Percentiles rank a stretch among this genome's conserved stretches.
phyloP scores from a whole-genome alignment of 257 asterid genomes.

The Primulina huaijiensis region DNA sequence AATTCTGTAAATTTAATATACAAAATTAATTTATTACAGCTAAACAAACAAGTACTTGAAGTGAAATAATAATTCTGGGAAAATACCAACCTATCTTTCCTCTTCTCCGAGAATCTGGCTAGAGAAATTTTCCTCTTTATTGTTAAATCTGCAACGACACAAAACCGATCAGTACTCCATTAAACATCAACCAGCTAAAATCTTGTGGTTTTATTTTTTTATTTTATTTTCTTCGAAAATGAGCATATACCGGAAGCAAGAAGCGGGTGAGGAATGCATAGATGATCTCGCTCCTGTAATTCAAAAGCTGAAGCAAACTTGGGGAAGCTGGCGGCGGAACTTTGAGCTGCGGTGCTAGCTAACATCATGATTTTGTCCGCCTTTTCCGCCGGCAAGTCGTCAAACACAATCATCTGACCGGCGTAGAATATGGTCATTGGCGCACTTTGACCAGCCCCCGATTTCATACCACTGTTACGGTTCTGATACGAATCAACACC shows the following conservation, averaged over 20 bases:
- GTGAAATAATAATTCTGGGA: too few relatives aligned
- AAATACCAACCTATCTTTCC: conserved; percentile 45
- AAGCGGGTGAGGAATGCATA: conserved; percentile 23
- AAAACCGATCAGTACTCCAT: neutral
- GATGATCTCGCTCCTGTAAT: neutral
- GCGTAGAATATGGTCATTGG: conserved; percentile 52
- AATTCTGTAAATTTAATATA: neutral
- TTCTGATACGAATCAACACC: neutral
- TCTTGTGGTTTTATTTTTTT: too few relatives aligned
- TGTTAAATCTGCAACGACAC: conserved; percentile 43
- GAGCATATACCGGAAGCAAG: conserved; percentile 24
- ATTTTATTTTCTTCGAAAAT: too few relatives aligned
- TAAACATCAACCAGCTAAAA: neutral
- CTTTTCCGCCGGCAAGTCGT: conserved; percentile 47
- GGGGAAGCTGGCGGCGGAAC: conserved; percentile 15
- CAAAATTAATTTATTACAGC: too few relatives aligned
- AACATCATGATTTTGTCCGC: conserved; percentile 38
- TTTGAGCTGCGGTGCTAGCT: conserved; percentile 27
- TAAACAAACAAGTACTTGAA: too few relatives aligned
- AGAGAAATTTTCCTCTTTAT: conserved; percentile 60
- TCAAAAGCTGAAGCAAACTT: conserved; percentile 1
- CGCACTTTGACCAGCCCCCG: conserved; percentile 29
- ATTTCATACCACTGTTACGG: conserved; percentile 15
- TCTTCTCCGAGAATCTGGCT: conserved; percentile 60
- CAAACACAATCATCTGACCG: conserved; percentile 43